Base-by-base conservation (phyloP, 352 stramenopile genomes). In the Pythium oligandrum region DNA sequence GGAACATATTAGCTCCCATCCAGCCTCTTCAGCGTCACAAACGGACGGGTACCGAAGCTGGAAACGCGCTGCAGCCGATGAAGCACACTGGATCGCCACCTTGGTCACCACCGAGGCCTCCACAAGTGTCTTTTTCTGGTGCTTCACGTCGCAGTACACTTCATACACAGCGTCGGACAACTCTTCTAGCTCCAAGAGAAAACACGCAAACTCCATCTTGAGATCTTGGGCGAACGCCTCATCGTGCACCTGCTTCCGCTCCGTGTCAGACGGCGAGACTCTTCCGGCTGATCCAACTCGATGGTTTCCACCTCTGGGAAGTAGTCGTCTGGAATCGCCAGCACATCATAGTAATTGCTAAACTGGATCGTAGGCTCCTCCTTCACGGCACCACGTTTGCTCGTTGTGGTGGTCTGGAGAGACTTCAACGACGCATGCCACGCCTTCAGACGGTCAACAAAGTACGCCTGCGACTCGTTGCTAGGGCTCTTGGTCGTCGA, bases 91-190 rank as follows among this genome's bases (percentile, higher is more conserved):
- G 30, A 70, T 71, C 2, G 66, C 63, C 12, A 67, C 26, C 9
- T 69, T 62, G 0, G 58, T 59, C n/a, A 70, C 66, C 1, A 60
- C 53, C 0, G 66, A 61, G 2, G 66, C 59, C n/a, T 75, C 66
- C 40, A 75, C 50, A 48, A 75, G 55, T 4, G 62, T 71, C 30
- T 58, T 60, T 36, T 60, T 36, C 47, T 71, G 48, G 12, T 61
- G 59, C 48, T 75, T 75, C 30, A 75, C 66, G 12, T 68, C 45
- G 31, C 56, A 42, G 30, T 66, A 69, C n/a, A 63, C 49, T 7
- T 4, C 52, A 33, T 64, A 65, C 7, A 71, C 66, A 6, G 10
- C 11, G 26, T 48, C 3, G 4, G 10, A 33, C 10, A 48, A 9
- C 12, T 48, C 44, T 30, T 63, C 60, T 3, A 66, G 34, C 45